Evolutionary conservation across 768 basidiomycete genomes (phyloP), one percentile per base, ranked within the genome.

Genomic region (Phylloporus rhodoxanthus): DNA sequence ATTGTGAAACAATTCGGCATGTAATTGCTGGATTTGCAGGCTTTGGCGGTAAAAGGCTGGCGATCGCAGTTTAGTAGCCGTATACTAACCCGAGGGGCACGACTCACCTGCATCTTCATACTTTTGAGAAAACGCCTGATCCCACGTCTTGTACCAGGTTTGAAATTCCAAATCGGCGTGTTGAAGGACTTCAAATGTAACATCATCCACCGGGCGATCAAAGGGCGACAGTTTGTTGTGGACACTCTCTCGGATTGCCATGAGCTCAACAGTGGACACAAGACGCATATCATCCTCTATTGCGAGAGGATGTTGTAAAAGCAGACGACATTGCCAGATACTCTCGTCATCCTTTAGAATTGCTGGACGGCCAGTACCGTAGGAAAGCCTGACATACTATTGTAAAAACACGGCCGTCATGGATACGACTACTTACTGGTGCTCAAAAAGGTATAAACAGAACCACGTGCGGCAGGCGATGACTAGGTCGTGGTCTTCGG

Each of bases 221-320:
- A 81, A 79, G 15, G 87, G 85, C n/a, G 84, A 80, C 37, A 96
- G 70, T 15, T 82, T 79, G 63, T 93, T 87, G 60, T 92, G 85
- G 2, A 94, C 76, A 21, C 86, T 79, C 60, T 95, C 93, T 52
- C 93, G 82, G 54, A 95, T 80, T 26, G 83, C 82, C 79, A 93
- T 91, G 48, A 95, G 76, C 61, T 97, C 92, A 23, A 97, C 91
- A 2, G 91, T 94, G 3, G 93, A 94, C 11, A 96, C 89, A 13
- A 97, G 80, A 50, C 93, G 85, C 81, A 91, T 92, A 60, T 97
- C 93, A 56, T 95, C 92, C 60, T 91, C 85, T 52, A 95, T 88
- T 13, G 90, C 80, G 25, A 95, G 70, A 32, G 93, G 93, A 64
- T 96, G 93, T 55, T 84, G 81, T 20, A 96, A 70, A 17, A 97